Percentiles rank a stretch among this genome's conserved stretches.
Evolutionary conservation across 306 rosid genomes (phyloP).

Genomic region (Spatholobus suberectus): DNA sequence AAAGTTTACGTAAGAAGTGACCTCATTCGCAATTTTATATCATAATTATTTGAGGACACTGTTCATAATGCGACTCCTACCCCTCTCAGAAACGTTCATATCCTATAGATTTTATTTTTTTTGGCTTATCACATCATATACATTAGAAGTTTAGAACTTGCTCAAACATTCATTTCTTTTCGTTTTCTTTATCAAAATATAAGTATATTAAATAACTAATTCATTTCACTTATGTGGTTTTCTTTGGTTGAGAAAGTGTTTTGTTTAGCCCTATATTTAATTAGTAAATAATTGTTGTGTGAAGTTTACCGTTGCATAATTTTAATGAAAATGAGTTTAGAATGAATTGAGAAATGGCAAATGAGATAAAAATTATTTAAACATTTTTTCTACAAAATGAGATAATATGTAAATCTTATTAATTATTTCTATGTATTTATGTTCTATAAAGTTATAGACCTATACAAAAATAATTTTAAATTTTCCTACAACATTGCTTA

Average conservation of each 20-base stretch:
- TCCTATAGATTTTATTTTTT: no score
- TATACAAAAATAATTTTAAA: not conserved
- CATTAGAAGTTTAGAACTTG: not conserved
- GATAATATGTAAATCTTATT: not conserved
- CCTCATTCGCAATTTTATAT: constrained; percentile 38
- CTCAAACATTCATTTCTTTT: not conserved
- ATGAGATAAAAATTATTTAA: not conserved
- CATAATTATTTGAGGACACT: constrained; percentile 16
- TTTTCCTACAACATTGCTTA: no score
- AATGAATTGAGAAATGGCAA: not conserved
- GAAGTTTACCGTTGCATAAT: no score
- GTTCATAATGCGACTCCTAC: constrained; percentile 36
- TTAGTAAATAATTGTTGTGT: not conserved
- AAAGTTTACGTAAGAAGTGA: constrained; percentile 32
- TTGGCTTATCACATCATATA: constrained; percentile 37
- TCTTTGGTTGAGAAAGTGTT: not conserved
- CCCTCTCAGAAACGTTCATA: constrained; percentile 37
- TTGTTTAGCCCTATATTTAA: not conserved
- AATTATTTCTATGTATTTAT: not conserved
- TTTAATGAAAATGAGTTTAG: not conserved
- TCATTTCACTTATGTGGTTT: not conserved
- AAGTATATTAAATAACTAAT: not conserved
- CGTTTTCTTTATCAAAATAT: not conserved
- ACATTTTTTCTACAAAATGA: not conserved
- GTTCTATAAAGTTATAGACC: not conserved